phyloP scores from a whole-genome alignment of 768 basidiomycete species.

The Leccinum disarticulatum region DNA sequence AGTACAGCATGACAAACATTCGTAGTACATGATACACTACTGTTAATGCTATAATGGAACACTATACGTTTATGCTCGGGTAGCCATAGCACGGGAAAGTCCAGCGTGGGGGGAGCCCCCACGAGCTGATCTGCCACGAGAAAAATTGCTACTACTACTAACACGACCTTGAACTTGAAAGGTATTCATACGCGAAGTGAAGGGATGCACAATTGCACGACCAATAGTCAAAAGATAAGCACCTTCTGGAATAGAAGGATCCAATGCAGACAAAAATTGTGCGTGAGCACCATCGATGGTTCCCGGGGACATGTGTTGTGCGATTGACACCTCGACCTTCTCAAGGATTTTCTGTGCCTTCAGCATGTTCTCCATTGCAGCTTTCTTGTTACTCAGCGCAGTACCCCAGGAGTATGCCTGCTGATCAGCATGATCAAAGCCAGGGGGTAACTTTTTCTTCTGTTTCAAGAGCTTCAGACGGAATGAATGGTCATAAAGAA shows the following conservation, averaged over 20 bases:
- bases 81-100: background rate
- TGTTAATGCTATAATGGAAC: background rate
- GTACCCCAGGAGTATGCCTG: background rate
- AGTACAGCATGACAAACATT: background rate
- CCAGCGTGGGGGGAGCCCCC: background rate
- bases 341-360: background rate
- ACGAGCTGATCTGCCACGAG: background rate
- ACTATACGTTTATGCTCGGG: background rate
- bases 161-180: background rate
- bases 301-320: background rate
- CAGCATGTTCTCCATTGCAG: background rate
- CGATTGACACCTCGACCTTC: background rate
- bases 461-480: background rate
- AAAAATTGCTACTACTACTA: background rate
- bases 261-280: background rate
- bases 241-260: background rate
- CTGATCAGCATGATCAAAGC: background rate
- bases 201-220: background rate
- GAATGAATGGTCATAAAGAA: background rate
- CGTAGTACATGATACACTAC: background rate
- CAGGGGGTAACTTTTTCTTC: background rate
- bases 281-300: background rate
- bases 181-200: background rate
- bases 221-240: background rate
- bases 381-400: background rate